Evolutionary conservation across 169 alveolate genomes (phyloP), one percentile per base, ranked within the genome.

Genomic region (Eimeria brunetti): DNA sequence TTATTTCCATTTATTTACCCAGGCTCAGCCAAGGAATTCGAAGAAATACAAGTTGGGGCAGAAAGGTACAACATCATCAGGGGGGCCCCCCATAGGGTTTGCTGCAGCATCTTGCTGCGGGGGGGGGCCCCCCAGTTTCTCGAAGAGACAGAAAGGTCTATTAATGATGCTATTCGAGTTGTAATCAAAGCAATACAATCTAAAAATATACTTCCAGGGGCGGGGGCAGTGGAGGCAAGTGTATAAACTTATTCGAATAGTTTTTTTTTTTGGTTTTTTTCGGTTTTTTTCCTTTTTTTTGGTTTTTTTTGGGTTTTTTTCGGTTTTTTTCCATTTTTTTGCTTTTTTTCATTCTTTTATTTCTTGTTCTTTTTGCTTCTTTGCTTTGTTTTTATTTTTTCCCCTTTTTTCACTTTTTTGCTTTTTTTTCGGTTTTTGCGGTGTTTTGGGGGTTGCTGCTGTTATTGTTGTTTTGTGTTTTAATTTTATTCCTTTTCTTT

Each of bases 121-220:
- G 99, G 99, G 27, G 99, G 99, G 27, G 99, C 99, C 22, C 99
- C 98, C 93, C 99, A 99, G 97, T 99, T 99, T 96, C 98, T 99
- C 71, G 99, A 99, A 84, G 99, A 99, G 97, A 99, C 99, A 53
- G 99, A 99, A 95, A 97, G 99, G 94, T 98, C 99, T 16, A 97
- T 99, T 27, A 97, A 99, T 96, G 99, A 99, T 96, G 99, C 99
- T 60, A 98, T 99, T 49, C 98, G 98, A 99, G 97, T 99, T 30
- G 99, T 98, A 27, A 96, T 99, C 85, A 97, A 99, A 96, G 99
- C 99, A 67, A 97, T 98, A 27, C 98, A 98, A 94, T 97, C 99
- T 53, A 95, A 98, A 46, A 97, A 97, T 64, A 98, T 99, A 36
- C 99, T 99, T 75, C 99, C 99, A 11, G 99, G 99, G 44, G 99